Percentiles rank a stretch among this genome's conserved stretches.
These are phyloP conservation scores for Clarireedia homoeocarpa DNA, from an alignment of 2,329 filamentous ascomycete genomes.

Conservation along the genomic window DNA sequence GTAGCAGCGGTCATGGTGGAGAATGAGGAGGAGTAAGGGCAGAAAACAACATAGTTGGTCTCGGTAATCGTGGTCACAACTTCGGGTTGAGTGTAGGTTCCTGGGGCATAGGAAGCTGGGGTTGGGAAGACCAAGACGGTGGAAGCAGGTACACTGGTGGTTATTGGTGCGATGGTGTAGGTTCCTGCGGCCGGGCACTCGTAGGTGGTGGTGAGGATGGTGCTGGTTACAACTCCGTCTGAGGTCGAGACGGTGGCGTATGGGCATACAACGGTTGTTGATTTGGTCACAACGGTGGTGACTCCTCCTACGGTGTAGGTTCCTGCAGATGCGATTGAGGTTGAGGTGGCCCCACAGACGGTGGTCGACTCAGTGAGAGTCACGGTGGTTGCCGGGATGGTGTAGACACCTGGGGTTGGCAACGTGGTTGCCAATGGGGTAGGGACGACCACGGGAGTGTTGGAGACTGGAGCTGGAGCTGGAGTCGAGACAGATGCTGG, in stretches of 20 bases:
- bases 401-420: conserved; percentile 65
- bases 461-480: conserved; percentile 17
- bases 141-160: conserved; percentile 48
- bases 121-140: conserved; percentile 56
- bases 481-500: conserved; percentile 9
- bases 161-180: conserved; percentile 66
- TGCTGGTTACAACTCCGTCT: conserved; percentile 53
- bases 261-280: conserved; percentile 63
- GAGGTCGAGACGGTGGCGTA: conserved; percentile 56
- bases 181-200: conserved; percentile 67
- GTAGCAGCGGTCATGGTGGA: neutral
- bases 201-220: conserved; percentile 62
- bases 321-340: conserved; percentile 52
- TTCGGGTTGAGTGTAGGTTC: conserved; percentile 65
- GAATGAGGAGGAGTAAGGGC: conserved; percentile 51
- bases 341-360: conserved; percentile 55
- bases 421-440: conserved; percentile 43
- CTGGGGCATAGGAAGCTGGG: conserved; percentile 56
- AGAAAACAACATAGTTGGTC: conserved; percentile 61
- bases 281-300: conserved; percentile 58
- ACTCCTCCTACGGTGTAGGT: conserved; percentile 65
- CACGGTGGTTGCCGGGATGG: conserved; percentile 65
- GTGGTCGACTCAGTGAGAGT: conserved; percentile 60
- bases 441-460: conserved; percentile 35
- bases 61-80: conserved; percentile 60